Base-by-base conservation (phyloP, 768 basidiomycete genomes). In the Kwoniella heveanensis region DNA sequence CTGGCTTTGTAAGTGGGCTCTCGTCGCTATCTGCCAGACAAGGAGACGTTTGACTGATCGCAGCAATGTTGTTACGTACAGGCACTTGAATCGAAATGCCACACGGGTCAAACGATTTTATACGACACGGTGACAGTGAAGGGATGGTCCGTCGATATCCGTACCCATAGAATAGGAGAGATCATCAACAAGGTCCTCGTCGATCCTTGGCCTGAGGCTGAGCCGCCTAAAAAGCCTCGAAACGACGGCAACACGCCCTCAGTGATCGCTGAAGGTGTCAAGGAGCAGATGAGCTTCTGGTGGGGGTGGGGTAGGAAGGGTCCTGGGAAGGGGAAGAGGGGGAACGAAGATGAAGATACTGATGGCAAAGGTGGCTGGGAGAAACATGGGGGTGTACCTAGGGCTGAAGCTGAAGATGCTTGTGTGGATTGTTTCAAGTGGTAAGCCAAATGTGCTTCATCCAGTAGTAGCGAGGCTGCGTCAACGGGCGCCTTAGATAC, bases 41-140 rank as follows among this genome's bases (percentile, higher is more conserved):
- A 15, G 30, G 57, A 32, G 22, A 22, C 15, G 19, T 9, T 9
- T 9, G 10, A 10, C 39, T 19, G 24, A 46, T 21, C 25, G n/a
- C n/a, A n/a, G n/a, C n/a, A n/a, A n/a, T n/a, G 21, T 67, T 21
- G 61, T 27, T 7, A 3, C 9, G 4, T n/a, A 13, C 46, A 77
- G 76, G 76, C 79, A 0, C 60, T 81, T n/a, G 80, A 81, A 55
- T 67, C 73, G 8, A 57, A 54, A n/a, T 98, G 95, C 72, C 95
- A 97, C 77, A 84, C 90, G 0, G 95, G 95, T 24, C 86, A 88
- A 74, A 85, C 87, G 17, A 86, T 90, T 54, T 81, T 87, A 6
- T 95, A 92, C 77, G 93, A 97, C 78, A 92, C 92, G 0, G 90
- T 96, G 27, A 85, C 85, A 21, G 86, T 88, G 71, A 83, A 88